These are phyloP conservation scores for Candida sphagnicola DNA, from an alignment of 805 yeast genomes.

Conservation along the genomic window DNA sequence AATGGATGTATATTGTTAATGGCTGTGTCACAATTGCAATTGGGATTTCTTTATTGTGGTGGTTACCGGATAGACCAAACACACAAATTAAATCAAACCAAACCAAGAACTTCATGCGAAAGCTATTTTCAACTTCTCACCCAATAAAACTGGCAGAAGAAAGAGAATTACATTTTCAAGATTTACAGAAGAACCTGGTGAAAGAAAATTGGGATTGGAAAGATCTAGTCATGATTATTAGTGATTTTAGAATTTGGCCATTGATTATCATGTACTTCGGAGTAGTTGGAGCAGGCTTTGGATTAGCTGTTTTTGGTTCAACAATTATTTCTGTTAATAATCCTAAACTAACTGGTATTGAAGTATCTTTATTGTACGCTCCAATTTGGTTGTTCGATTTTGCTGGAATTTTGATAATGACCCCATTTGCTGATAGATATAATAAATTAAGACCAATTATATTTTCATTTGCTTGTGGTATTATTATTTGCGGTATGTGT, in stretches of 20 bases:
- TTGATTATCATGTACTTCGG: conserved; percentile 84
- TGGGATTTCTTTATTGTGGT: conserved; percentile 65
- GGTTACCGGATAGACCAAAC: conserved; percentile 78
- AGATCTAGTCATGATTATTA: conserved; percentile 51
- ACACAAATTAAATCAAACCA: conserved; percentile 6
- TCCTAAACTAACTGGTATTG: conserved; percentile 57
- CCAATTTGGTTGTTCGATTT: conserved; percentile 88
- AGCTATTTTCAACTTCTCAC: conserved; percentile 21
- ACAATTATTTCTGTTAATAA: conserved; percentile 64
- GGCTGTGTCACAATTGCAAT: conserved; percentile 63
- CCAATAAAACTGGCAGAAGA: conserved; percentile 55
- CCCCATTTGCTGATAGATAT: conserved; percentile 77
- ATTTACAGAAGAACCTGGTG: conserved; percentile 51
- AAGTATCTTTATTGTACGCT: conserved; percentile 71
- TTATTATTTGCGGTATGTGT: conserved; percentile 69
- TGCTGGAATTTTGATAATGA: conserved; percentile 64
- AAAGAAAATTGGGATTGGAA: conserved; percentile 51
- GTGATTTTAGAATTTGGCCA: conserved; percentile 73
- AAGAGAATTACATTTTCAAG: conserved; percentile 49
- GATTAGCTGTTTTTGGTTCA: conserved; percentile 78
- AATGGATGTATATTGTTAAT: conserved; percentile 76
- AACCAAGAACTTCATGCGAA: conserved; percentile 16
- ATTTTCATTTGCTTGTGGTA: conserved; percentile 55
- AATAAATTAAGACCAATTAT: conserved; percentile 55
- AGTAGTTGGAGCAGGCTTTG: conserved; percentile 83